phyloP scores from a whole-genome alignment of 306 rosid species.

The Luffa acutangula region DNA sequence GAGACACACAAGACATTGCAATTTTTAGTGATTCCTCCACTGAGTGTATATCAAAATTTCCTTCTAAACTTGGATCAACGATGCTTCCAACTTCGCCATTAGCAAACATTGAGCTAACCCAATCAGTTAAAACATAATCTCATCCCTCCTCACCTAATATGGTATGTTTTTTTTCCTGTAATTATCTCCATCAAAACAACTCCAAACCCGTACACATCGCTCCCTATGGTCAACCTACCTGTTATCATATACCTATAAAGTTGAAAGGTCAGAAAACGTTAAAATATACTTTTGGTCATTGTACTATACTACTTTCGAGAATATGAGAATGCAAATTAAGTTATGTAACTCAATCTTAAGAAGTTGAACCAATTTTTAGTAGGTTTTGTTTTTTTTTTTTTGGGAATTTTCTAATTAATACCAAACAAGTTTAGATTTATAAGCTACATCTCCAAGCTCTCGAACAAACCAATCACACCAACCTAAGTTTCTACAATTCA shows the following conservation, averaged over 20 bases:
- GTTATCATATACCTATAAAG: background rate
- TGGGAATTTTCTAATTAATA: too few relatives aligned
- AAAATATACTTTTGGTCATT: too few relatives aligned
- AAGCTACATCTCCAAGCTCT: too few relatives aligned
- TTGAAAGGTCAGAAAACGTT: too few relatives aligned
- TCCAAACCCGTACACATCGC: constrained; percentile 29
- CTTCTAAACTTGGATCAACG: constrained; percentile 15
- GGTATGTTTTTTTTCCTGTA: constrained; percentile 9
- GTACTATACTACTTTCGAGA: too few relatives aligned
- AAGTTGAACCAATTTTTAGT: too few relatives aligned
- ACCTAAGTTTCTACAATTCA: too few relatives aligned
- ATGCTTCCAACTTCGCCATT: constrained; percentile 17
- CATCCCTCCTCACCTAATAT: background rate
- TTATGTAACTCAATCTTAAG: too few relatives aligned
- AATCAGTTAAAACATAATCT: background rate
- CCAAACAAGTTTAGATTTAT: too few relatives aligned
- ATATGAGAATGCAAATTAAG: too few relatives aligned
- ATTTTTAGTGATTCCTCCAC: constrained; percentile 10
- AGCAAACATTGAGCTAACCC: constrained; percentile 17
- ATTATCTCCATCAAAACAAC: constrained; percentile 21
- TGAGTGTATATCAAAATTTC: constrained; percentile 7
- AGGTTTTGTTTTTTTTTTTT: too few relatives aligned
- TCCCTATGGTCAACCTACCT: constrained; percentile 17
- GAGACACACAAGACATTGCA: constrained; percentile 18
- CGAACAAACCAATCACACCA: too few relatives aligned